Evolutionary conservation across 345 rosid genomes (phyloP).

Genomic region (Pseudoturritis turrita): DNA sequence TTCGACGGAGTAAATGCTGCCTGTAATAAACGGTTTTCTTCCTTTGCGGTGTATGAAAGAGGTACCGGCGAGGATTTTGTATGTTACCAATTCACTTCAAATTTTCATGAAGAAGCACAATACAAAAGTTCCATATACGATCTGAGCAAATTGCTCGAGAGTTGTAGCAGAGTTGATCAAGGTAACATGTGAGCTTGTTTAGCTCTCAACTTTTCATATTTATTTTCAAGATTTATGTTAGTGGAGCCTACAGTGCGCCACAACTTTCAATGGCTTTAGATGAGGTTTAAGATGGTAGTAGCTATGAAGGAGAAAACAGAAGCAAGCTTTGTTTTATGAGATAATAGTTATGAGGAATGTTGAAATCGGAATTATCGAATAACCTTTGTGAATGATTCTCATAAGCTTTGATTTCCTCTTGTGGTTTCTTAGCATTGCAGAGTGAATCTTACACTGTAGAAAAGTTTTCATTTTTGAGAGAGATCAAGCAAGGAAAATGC

Average conservation of each 20-base stretch:
- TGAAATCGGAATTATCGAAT: background rate
- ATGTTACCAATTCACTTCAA: constrained; percentile 58
- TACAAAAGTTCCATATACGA: constrained; percentile 41
- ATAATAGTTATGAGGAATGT: background rate
- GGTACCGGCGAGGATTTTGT: constrained; percentile 34
- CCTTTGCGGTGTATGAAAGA: constrained; percentile 65
- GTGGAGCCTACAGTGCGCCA: background rate
- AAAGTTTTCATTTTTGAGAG: constrained; percentile 44
- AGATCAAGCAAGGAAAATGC: constrained; percentile 46
- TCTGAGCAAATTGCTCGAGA: constrained; percentile 45
- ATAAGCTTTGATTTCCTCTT: constrained; percentile 4
- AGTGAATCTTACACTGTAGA: background rate
- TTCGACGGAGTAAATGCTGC: constrained; percentile 44
- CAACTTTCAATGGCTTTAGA: background rate
- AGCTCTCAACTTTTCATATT: background rate
- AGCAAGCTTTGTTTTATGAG: background rate
- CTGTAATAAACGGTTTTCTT: constrained; percentile 49
- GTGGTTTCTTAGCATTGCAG: constrained; percentile 7
- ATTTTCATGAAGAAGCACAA: constrained; percentile 41
- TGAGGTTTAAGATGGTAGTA: background rate
- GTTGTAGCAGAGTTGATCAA: constrained; percentile 28
- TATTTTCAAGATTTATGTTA: background rate
- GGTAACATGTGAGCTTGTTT: constrained; percentile 36
- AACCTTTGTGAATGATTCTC: background rate
- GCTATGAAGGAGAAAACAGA: background rate